phyloP scores from a whole-genome alignment of 2,329 filamentous ascomycete genomes.

The Apiospora phragmitis region DNA sequence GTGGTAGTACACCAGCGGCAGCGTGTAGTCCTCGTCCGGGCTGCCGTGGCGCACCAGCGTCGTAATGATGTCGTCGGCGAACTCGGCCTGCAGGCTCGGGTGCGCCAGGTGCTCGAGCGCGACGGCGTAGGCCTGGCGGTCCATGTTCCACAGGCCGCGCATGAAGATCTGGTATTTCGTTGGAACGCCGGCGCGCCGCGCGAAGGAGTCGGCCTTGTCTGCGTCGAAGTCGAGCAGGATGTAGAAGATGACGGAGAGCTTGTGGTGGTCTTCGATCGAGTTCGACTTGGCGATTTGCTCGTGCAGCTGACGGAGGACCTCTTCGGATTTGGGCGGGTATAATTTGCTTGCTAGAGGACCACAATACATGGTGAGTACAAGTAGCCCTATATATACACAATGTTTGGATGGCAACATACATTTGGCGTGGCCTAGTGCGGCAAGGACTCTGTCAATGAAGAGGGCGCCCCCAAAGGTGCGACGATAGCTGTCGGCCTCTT shows the following conservation, averaged over 20 bases:
- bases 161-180: conserved; percentile 78
- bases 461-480: conserved; percentile 68
- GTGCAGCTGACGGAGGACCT: conserved; percentile 68
- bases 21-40: conserved; percentile 57
- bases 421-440: conserved; percentile 67
- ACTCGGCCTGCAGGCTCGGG: conserved; percentile 77
- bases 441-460: conserved; percentile 79
- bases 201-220: conserved; percentile 52
- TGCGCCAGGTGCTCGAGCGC: conserved; percentile 78
- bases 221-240: conserved; percentile 73
- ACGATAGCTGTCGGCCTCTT: conserved; percentile 66
- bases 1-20: conserved; percentile 78
- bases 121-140: conserved; percentile 67
- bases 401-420: conserved; percentile 46
- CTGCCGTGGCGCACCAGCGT: conserved; percentile 64
- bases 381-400: background rate
- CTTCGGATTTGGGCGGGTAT: conserved; percentile 74
- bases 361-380: background rate
- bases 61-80: conserved; percentile 78
- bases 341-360: conserved; percentile 52
- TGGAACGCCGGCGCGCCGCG: conserved; percentile 64
- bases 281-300: conserved; percentile 64
- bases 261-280: conserved; percentile 69
- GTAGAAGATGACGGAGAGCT: conserved; percentile 82
- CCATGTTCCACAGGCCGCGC: conserved; percentile 79